Base-by-base conservation (phyloP, 768 basidiomycete species). In the Nevesoporus exiguus region DNA sequence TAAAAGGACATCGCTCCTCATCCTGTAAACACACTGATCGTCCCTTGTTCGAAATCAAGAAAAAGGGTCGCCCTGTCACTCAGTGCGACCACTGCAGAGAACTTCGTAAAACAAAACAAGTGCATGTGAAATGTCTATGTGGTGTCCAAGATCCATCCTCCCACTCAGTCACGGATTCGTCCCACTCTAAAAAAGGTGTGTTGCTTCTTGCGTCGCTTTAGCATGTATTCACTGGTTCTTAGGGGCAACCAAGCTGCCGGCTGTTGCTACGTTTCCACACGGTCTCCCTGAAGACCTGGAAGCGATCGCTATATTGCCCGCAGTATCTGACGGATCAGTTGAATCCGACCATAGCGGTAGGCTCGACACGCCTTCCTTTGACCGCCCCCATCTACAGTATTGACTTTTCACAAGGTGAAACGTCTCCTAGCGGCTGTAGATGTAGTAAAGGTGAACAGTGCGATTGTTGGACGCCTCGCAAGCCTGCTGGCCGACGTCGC, bases 1-100 rank as follows among this genome's bases (percentile, higher is more conserved):
- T 94, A 72, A 93, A 93, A 74, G 93, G 93, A 17, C 93, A 96
- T 73, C 83, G 93, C 46, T 94, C 93, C 15, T 91, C 90, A 15
- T 80, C 84, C 29, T 96, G 93, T 74, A 86, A 84, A 66, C 93
- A 96, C 68, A 87, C 83, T 49, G 90, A 93, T 69, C 82, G 93
- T 39, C 87, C 92, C 34, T 78, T 96, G 48, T 93, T 86, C 68
- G 91, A 82, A 79, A 89, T 85, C 60, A 82, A 75, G 81, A 87
- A 78, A 76, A 85, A 77, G 70, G 85, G 76, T 57, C 76, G 77
- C 51, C 80, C 77, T 3, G 73, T 80, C 36, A 81, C 82, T 4
- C 82, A 81, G 66, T 85, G 83, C 62, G 72, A 74, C 27, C 72
- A 75, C 61, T 81, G 80, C 57, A 70, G 76, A 61, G 73, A 76